Base-by-base conservation (phyloP, 2,329 filamentous ascomycete species). In the Lanzia echinophila region DNA sequence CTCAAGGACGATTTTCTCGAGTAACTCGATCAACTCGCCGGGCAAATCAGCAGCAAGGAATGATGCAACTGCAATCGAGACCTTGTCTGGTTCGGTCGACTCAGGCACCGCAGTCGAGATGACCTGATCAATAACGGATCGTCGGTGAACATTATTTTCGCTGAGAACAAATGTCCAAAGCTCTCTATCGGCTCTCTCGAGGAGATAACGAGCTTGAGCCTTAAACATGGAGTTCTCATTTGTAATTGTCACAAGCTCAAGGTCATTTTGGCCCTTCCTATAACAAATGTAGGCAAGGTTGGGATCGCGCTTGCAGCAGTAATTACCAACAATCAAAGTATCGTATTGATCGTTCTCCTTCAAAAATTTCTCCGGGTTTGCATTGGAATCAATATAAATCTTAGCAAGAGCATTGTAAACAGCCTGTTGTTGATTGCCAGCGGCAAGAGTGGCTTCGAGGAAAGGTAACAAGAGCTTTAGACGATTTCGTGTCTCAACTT, bases 151-250 rank as follows among this genome's bases (percentile, higher is more conserved):
- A 73, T 99, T 99, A 79, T 96, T 97, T 64, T 90, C 84, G 70
- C 87, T 96, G 33, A 99, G 79, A 13, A 97, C 94, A 68, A 96
- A 99, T 50, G 80, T 79, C 95, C 95, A 99, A 46, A 99, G 83
- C 70, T 99, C 94, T 2, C 77, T 71, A 66, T 99, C 94, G 36
- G 88, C 87, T 61, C 94, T 86, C 66, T 96, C 91, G 50, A 99
- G 77, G 22, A 99, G 79, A 72, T 99, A 99, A 36, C 94, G 87
- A 55, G 91, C 92, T 72, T 99, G 94, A n/a, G 88, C 88, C 65
- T 91, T 87, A 80, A 96, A 99, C 94, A 99, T 99, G n/a, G 89
- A 86, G 74, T 99, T 99, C 73, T 99, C 95, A 65, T 97, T 99
- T 67, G 94, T 97, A 67, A 99, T 92, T 71, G 88, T 94, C 72